Percentiles rank a stretch among this genome's conserved stretches.
phyloP scores from a whole-genome alignment of 331 rosid species.

The Phaseolus coccineus region DNA sequence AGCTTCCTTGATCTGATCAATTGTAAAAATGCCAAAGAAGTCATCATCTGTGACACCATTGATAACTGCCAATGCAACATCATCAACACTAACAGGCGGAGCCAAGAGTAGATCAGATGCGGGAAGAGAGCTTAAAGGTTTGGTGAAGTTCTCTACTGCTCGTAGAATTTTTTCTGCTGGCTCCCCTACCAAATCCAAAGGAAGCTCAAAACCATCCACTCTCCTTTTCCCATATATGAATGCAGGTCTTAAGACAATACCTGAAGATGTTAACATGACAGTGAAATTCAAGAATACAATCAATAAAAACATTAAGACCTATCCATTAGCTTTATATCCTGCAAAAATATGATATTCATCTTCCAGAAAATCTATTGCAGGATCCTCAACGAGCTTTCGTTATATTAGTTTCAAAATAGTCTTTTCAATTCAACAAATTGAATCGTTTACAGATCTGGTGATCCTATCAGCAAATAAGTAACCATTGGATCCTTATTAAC shows the following conservation, averaged over 20 bases:
- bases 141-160: slow-evolving; percentile 72
- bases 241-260: slow-evolving; percentile 86
- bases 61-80: slow-evolving; percentile 80
- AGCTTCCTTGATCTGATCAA: slow-evolving; percentile 96
- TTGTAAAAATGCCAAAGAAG: slow-evolving; percentile 83
- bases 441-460: neutral
- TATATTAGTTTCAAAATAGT: slow-evolving; percentile 7
- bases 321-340: slow-evolving; percentile 7
- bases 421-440: neutral
- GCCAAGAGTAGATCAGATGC: slow-evolving; percentile 87
- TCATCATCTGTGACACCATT: slow-evolving; percentile 83
- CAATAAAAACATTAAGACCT: neutral
- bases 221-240: slow-evolving; percentile 93
- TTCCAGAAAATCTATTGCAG: no score
- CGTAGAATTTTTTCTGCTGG: slow-evolving; percentile 79
- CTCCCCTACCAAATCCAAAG: slow-evolving; percentile 83
- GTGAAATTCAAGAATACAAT: slow-evolving; percentile 28
- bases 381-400: neutral
- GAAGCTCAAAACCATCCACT: slow-evolving; percentile 86
- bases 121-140: slow-evolving; percentile 87
- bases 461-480: slow-evolving; percentile 17
- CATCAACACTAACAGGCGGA: slow-evolving; percentile 92
- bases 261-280: slow-evolving; percentile 54
- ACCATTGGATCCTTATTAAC: slow-evolving; percentile 26
- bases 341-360: slow-evolving; percentile 10